A percentile compares a stretch with the other conserved stretches of the same genome.
Evolutionary conservation across 2,329 filamentous ascomycete species (phyloP).

Genomic region (Daldinia sp.): DNA sequence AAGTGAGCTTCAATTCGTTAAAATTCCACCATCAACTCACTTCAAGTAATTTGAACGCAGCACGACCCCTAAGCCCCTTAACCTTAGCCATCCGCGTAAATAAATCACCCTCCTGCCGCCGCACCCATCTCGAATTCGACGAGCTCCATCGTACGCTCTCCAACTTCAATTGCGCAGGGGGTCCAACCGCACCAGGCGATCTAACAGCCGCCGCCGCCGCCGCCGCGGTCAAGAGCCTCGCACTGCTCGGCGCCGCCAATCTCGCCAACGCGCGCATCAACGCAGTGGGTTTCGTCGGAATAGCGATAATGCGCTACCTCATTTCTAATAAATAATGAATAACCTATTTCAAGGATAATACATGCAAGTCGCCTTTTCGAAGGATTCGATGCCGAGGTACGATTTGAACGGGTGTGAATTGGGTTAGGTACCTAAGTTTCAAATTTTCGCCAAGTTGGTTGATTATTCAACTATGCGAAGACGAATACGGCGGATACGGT

Average conservation of each 20-base stretch:
- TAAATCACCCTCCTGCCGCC: conserved; percentile 75
- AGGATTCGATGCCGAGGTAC: not conserved
- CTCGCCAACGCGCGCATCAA: conserved; percentile 42
- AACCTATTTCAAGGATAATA: not conserved
- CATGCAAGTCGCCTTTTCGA: too few relatives aligned
- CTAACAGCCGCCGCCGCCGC: conserved; percentile 23
- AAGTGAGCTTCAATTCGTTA: conserved; percentile 10
- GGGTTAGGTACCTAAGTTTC: too few relatives aligned
- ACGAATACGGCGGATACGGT: not conserved
- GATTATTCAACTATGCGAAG: not conserved
- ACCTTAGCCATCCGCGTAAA: conserved; percentile 80
- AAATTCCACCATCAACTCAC: conserved; percentile 53
- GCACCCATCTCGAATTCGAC: conserved; percentile 79
- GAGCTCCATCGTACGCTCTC: conserved; percentile 55
- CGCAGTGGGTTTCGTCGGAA: conserved; percentile 10
- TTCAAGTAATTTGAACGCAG: conserved; percentile 92
- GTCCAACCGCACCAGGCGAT: not conserved
- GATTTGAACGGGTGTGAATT: not conserved
- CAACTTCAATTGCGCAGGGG: not conserved
- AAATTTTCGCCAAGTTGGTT: not conserved
- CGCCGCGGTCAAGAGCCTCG: conserved; percentile 36
- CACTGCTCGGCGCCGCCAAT: conserved; percentile 40
- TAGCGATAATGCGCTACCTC: conserved; percentile 33
- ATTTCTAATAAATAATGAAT: conserved; percentile 23
- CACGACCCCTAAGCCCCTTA: conserved; percentile 83